Evolutionary conservation across 495 filamentous ascomycete species (phyloP), one percentile per base, ranked within the genome.

Genomic region (Tuber borchii): DNA sequence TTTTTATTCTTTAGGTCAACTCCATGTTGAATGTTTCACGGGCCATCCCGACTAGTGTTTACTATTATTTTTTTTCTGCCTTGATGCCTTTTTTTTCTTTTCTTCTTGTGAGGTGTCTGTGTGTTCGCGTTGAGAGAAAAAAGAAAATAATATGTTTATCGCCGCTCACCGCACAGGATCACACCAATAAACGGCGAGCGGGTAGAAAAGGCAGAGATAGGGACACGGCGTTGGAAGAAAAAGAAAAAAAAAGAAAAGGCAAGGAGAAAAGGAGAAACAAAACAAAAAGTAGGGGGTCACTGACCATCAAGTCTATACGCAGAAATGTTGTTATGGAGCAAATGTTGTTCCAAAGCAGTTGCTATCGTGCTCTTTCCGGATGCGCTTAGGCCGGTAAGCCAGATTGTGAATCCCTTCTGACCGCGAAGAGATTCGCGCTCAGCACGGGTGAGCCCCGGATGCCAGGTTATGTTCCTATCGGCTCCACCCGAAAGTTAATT

Each of bases 361-460:
- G 95, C 95, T 44, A 98, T 91, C 26, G 95, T 99, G 69, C 93
- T 97, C 86, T 99, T 99, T 80, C 95, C 95, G 5, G 93, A 96
- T 73, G 95, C 95, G 31, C 92, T 95, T 69, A 99, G 91, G 40
- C 95, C 95, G 10, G 95, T 99, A 84, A 99, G 92, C 95, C 95
- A 99, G 84, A 99, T 90, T 69, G 95, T 99, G 84, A 95, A 91
- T 80, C 95, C 95, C 56, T 89, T 87, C 86, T 99, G 96, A 81
- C 90, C 89, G 84, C 93, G 92, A 82, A 92, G 86, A 71, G 85
- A 80, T 86, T 89, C 91, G 85, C 95, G 94, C 88, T 98, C 94
- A 78, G 85, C 83, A 83, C 93, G 93, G 71, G 93, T 93, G 80
- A 99, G 90, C 80, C 91, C 90, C 56, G 93, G 89, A 88, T 99